phyloP scores from a whole-genome alignment of 2,329 filamentous ascomycete species.

The Cordyceps fumosorosea region DNA sequence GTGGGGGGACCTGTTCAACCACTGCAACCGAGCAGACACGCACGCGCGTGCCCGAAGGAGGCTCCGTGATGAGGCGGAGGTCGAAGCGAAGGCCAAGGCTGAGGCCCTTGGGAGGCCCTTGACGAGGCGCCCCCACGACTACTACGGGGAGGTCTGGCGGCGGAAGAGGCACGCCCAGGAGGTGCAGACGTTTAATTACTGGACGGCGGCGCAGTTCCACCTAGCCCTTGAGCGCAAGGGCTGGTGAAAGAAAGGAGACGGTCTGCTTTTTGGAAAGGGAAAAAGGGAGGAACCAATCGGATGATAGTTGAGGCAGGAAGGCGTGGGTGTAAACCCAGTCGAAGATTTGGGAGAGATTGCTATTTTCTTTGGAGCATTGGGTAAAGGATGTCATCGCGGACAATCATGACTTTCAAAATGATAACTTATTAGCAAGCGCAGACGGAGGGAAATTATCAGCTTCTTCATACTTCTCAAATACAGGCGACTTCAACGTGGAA shows the following conservation, averaged over 20 bases:
- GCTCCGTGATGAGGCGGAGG: not conserved
- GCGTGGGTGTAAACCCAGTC: too few relatives aligned
- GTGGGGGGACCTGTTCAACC: slow-evolving; percentile 10
- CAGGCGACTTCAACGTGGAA: too few relatives aligned
- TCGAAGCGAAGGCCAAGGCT: not conserved
- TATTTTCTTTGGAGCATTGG: too few relatives aligned
- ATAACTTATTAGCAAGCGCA: too few relatives aligned
- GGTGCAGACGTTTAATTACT: not conserved
- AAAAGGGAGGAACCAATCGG: too few relatives aligned
- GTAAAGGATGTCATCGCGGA: too few relatives aligned
- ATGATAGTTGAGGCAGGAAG: too few relatives aligned
- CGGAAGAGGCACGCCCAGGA: not conserved
- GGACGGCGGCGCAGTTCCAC: not conserved
- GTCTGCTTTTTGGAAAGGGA: not conserved
- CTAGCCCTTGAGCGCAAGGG: not conserved
- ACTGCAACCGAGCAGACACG: slow-evolving; percentile 19
- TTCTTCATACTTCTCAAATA: too few relatives aligned
- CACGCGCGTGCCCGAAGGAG: slow-evolving; percentile 9
- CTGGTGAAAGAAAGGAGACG: not conserved
- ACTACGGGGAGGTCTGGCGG: not conserved
- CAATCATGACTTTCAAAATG: too few relatives aligned
- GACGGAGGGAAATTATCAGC: too few relatives aligned
- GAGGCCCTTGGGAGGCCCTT: too few relatives aligned
- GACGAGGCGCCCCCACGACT: not conserved
- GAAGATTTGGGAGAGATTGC: too few relatives aligned